Base-by-base conservation (phyloP, 495 filamentous ascomycete species). In the Podospora conica region DNA sequence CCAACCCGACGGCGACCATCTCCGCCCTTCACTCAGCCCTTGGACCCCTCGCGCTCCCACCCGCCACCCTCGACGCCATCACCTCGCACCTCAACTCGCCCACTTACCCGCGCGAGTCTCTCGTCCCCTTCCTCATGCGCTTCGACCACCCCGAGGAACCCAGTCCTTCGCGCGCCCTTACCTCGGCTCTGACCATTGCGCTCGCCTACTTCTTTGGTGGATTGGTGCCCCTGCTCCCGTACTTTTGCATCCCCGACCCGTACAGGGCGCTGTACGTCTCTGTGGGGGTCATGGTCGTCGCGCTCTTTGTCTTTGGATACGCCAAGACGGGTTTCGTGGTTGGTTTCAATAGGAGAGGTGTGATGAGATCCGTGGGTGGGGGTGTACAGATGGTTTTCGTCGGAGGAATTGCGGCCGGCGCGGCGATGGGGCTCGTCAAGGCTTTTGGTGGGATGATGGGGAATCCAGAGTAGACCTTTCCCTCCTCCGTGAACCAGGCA, bases 191-290 rank as follows among this genome's bases (percentile, higher is more conserved):
- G n/a, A 82, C 80, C 12, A 84, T 85, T 74, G 82, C 79, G 0
- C 29, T 80, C 1, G 73, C 78, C 22, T 86, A 86, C 69, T 83
- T 86, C 65, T 67, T 85, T 40, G 82, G 84, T 64, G 84, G 84
- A 5, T 73, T 86, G 4, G 71, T 85, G 6, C 84, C 84, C 1
- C 80, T 87, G 74, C 77, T 83, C 23, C 84, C 84, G 3, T 86
- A 87, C 69, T 86, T 87, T 63, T 74, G 70, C 63, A 74, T 81
- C 20, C 20, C 2, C 22, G 33, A 60, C 2, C 54, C 70, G 21
- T 73, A 68, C 12, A 69, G 77, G 53, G 84, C 79, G 11, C 74
- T 86, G 9, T 81, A 79, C 66, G 67, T 79, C 23, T 81, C 78
- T 23, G 81, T 84, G 57, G 80, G 70, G 54, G 78, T 86, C 69